Evolutionary conservation across 768 basidiomycete genomes (phyloP), one percentile per base, ranked within the genome.

Genomic region (Cystobasidium onofrii): DNA sequence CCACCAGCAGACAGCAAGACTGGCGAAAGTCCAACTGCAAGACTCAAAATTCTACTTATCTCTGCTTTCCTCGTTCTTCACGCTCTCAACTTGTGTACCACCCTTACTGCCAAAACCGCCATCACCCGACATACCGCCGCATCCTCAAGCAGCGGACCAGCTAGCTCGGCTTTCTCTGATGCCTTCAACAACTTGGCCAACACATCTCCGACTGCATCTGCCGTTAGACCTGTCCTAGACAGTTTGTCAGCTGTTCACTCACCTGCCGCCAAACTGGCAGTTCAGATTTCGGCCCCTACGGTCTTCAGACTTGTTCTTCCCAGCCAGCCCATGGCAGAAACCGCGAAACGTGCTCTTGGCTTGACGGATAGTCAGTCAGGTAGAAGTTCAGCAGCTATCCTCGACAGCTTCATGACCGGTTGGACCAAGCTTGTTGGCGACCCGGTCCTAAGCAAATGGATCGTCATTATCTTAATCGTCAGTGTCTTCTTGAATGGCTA

Each of bases 371-470:
- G 73, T 81, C 81, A n/a, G 80, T 80, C 77, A 60, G 73, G 79
- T 50, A 27, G 73, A 6, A 73, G 50, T 2, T 76, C 77, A 1
- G 73, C 78, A 52, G 77, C 76, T 23, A 63, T 39, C 60, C 83
- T 95, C 67, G 92, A 94, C 74, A 85, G 86, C 74, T 94, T 94
- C 84, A 90, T 96, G 90, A 86, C 87, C 52, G 85, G 86, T 1
- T 97, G 94, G 94, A 91, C 91, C 10, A 83, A 84, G 17, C 87
- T 97, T 76, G 92, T 97, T 64, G 92, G 92, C 43, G 95, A 99
- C 79, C 95, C 95, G 0, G 86, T 97, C 64, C 82, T 98, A 75
- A 88, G 87, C 78, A 98, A 98, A 83, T 94, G 91, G 90, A 93
- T 98, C 80, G 90, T 97, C 62, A 85, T 91, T 71, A 84, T 90